Conservation (phyloP, 352 stramenopile species). For the Lagenidium sp. region DNA sequence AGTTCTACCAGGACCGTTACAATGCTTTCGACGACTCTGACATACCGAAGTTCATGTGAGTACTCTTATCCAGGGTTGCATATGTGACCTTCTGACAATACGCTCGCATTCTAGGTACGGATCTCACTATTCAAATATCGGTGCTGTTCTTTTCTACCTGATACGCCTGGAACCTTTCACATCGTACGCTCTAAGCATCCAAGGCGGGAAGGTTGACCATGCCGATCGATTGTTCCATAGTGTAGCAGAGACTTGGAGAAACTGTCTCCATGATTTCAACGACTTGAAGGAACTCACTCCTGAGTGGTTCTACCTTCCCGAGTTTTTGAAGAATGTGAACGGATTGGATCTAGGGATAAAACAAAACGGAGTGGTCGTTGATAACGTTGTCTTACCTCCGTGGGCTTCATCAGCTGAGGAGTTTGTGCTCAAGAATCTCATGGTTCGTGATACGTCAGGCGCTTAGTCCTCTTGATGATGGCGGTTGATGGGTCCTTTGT, state of each 20-base stretch:
- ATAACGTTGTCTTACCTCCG: conserved; percentile 92
- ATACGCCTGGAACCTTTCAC: conserved; percentile 99
- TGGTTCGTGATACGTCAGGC: conserved; percentile 24
- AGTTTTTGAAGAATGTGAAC: conserved; percentile 89
- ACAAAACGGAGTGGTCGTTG: conserved; percentile 79
- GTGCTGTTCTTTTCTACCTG: conserved; percentile 98
- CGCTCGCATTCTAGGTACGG: conserved; percentile 82
- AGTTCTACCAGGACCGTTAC: conserved; percentile 93
- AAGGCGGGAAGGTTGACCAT: conserved; percentile 94
- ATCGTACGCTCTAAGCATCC: conserved; percentile 89
- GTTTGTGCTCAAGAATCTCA: conserved; percentile 81
- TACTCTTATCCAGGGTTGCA: no score
- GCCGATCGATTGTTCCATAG: conserved; percentile 91
- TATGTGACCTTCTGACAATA: no score
- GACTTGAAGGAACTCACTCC: conserved; percentile 93
- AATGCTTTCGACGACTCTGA: conserved; percentile 83
- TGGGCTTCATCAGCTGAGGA: conserved; percentile 79
- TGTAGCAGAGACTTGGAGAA: conserved; percentile 84
- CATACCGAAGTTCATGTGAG: conserved; percentile 84
- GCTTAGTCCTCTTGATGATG: conserved; percentile 1
- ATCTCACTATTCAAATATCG: conserved; percentile 87
- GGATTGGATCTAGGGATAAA: conserved; percentile 63
- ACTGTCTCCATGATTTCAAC: conserved; percentile 83
- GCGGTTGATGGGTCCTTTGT: background rate
- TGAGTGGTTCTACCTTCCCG: conserved; percentile 91